Evolutionary conservation across 345 rosid genomes (phyloP).

Genomic region (Eutrema yunnanense): DNA sequence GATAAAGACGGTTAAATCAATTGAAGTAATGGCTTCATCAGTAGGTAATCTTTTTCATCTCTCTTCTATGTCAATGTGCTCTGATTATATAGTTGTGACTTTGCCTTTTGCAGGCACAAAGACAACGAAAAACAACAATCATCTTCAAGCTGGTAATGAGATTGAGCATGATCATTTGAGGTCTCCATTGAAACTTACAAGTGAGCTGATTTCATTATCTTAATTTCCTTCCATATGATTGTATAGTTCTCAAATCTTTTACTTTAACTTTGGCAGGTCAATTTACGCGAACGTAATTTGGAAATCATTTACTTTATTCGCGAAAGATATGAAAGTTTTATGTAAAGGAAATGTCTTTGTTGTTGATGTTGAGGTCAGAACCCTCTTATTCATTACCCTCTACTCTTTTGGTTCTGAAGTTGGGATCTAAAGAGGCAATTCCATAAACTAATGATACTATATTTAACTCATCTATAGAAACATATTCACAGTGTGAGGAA

Average conservation of each 20-base stretch:
- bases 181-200: slow-evolving; percentile 5
- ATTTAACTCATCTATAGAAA: too few relatives aligned
- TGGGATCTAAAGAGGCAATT: too few relatives aligned
- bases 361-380: slow-evolving; percentile 20
- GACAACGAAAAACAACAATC: slow-evolving; percentile 3
- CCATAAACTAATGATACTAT: too few relatives aligned
- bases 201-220: slow-evolving; percentile 2
- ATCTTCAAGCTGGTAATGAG: neutral
- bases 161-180: neutral
- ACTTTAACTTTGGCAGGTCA: neutral
- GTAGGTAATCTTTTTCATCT: neutral
- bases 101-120: neutral
- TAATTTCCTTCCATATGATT: neutral
- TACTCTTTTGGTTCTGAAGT: too few relatives aligned
- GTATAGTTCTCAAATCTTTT: neutral
- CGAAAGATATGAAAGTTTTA: slow-evolving; percentile 15
- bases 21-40: slow-evolving; percentile 2
- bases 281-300: neutral
- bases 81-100: neutral
- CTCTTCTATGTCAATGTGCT: neutral
- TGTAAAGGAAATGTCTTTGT: slow-evolving; percentile 16
- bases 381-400: neutral
- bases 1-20: neutral
- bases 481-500: too few relatives aligned
- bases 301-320: slow-evolving; percentile 3